Percentiles rank a stretch among this genome's conserved stretches.
These are phyloP conservation scores for Suillus plorans DNA, from an alignment of 768 basidiomycete genomes.

Conservation along the genomic window DNA sequence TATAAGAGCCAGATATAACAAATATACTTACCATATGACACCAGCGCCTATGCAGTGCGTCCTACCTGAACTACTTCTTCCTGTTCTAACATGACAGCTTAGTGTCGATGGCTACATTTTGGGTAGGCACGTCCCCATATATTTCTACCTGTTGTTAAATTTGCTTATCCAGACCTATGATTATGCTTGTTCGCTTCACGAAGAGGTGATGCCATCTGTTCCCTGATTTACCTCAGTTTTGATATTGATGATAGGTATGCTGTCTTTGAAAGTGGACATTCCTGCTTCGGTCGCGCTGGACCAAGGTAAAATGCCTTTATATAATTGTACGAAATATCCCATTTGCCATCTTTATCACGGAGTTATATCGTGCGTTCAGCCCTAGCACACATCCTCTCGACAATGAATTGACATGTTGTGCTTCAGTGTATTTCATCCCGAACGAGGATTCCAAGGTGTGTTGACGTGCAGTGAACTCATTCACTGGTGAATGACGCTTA, in stretches of 20 bases:
- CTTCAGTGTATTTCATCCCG: background rate
- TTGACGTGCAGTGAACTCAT: background rate
- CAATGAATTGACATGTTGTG: background rate
- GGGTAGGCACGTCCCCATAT: background rate
- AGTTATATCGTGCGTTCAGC: background rate
- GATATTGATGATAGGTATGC: background rate
- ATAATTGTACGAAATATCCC: background rate
- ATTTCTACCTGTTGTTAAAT: background rate
- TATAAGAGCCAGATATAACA: background rate
- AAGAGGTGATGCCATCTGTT: background rate
- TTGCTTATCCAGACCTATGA: background rate
- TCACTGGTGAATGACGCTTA: background rate
- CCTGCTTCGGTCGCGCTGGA: background rate
- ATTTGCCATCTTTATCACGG: background rate
- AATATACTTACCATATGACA: background rate
- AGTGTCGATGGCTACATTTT: background rate
- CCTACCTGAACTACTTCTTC: background rate
- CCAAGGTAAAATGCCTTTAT: background rate
- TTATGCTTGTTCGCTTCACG: background rate
- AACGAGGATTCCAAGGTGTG: background rate
- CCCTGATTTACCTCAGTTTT: background rate
- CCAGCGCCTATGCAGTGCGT: background rate
- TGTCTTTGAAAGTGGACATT: background rate
- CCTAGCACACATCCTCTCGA: background rate
- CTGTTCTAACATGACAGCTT: background rate